phyloP scores from a whole-genome alignment of 139 green algal species.

The Chara braunii region DNA sequence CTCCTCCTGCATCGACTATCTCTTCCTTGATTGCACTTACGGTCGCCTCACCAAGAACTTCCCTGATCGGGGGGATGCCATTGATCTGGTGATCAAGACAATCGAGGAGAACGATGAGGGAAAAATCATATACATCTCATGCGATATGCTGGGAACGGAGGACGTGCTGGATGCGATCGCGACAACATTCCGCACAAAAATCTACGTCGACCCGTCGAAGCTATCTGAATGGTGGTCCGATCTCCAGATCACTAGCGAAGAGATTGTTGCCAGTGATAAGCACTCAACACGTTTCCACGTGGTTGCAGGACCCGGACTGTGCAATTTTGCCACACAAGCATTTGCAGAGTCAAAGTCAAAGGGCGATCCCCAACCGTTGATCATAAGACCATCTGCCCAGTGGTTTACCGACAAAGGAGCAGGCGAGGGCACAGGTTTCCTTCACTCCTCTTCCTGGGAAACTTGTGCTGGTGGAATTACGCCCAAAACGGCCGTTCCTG shows the following conservation, averaged over 20 bases:
- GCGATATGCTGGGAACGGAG: too few species aligned
- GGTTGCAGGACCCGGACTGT: conserved; percentile 12
- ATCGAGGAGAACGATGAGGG: too few species aligned
- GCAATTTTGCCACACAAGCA: neutral
- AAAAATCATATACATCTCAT: too few species aligned
- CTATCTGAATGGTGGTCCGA: neutral
- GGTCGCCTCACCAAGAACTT: too few species aligned
- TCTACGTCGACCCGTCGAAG: neutral
- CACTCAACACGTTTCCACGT: conserved; percentile 1
- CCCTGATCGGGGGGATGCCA: too few species aligned
- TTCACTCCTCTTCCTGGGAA: too few species aligned
- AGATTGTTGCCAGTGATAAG: neutral
- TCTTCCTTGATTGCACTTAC: too few species aligned
- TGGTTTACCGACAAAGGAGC: conserved; percentile 8
- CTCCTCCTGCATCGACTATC: neutral
- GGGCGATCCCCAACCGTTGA: neutral
- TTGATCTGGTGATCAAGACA: too few species aligned
- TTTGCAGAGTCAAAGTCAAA: neutral
- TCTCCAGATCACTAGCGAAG: neutral
- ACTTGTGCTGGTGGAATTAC: too few species aligned
- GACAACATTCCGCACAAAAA: neutral
- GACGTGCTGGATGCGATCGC: too few species aligned
- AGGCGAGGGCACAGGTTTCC: neutral
- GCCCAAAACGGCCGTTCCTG: too few species aligned
- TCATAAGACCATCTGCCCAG: conserved; percentile 18